phyloP scores from a whole-genome alignment of 345 rosid genomes.

The Streptanthus diversifolius region DNA sequence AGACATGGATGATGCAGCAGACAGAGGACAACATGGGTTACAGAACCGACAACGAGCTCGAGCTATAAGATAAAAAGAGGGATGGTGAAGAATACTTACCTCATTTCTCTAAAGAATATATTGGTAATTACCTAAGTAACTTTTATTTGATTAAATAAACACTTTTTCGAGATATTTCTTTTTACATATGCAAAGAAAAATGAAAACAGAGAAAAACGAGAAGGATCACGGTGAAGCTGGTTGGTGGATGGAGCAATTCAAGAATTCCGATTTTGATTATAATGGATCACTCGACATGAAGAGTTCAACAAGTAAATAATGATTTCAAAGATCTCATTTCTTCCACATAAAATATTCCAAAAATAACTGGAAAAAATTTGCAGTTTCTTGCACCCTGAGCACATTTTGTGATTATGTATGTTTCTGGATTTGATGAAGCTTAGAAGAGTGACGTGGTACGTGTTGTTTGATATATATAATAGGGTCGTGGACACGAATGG shows the following conservation, averaged over 20 bases:
- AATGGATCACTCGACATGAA: conserved; percentile 48
- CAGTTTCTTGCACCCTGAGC: conserved; percentile 79
- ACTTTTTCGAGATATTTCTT: background rate
- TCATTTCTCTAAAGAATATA: conserved; percentile 48
- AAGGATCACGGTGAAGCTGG: conserved; percentile 66
- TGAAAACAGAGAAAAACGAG: conserved; percentile 42
- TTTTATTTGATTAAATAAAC: background rate
- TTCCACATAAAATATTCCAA: background rate
- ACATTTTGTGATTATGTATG: conserved; percentile 10
- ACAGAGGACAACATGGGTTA: conserved; percentile 46
- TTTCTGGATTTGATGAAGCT: background rate
- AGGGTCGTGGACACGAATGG: conserved; percentile 58
- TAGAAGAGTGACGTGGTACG: background rate
- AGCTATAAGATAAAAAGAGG: conserved; percentile 44
- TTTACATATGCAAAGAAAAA: background rate
- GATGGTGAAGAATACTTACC: conserved; percentile 62
- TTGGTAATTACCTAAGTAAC: conserved; percentile 36
- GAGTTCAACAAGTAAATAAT: conserved; percentile 52
- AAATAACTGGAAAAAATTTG: background rate
- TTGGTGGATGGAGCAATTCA: conserved; percentile 65
- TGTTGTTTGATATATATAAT: background rate
- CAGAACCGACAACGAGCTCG: conserved; percentile 45
- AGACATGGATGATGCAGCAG: conserved; percentile 51
- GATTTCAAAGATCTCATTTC: background rate
- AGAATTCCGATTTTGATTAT: conserved; percentile 50